Base-by-base conservation (phyloP, 1,139 yeast genomes). In the Suhomyces atakaporum region DNA sequence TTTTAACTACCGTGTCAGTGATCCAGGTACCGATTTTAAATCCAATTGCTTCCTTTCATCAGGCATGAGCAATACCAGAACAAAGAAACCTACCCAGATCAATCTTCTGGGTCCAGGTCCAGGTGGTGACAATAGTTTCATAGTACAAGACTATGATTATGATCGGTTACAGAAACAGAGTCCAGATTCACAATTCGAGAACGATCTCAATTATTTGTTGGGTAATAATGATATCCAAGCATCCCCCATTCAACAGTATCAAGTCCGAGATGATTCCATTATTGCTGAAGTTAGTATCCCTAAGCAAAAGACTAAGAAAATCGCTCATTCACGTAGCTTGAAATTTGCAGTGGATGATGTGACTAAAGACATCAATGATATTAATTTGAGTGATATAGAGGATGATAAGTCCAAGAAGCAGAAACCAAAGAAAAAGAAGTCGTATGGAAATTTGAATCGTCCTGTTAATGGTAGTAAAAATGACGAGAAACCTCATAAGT, bases 361-460 rank as follows among this genome's bases (percentile, higher is more conserved):
- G 16, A 54, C 58, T 11, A 47, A 46, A 27, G 67, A 60, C 43
- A 49, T 62, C 37, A 49, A 45, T 15, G 63, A 51, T 14, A 47
- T 61, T 13, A 39, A 49, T 4, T 53, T 59, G 5, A 51, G 55
- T 30, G 60, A 58, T 32, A 47, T 46, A 22, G 64, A 58, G 3
- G 58, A 48, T 9, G 53, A 33, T n/a, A 27, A 25, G 31, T 7
- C 33, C 16, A 27, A 23, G n/a, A 25, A 31, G 16, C 16, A 27
- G 3, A 14, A 16, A 9, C 31, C 34, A 20, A 26, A 38, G 23
- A 27, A 31, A 2, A 40, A 33, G 31, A 44, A 44, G 27, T 36
- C 46, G 13, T 36, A 41, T 27, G 45, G 45, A 2, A 39, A 37
- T 12, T 38, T 40, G 28, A 28, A 28, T 25, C 28, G 24, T 10